phyloP scores from a whole-genome alignment of 768 basidiomycete species.

The Suillus decipiens region DNA sequence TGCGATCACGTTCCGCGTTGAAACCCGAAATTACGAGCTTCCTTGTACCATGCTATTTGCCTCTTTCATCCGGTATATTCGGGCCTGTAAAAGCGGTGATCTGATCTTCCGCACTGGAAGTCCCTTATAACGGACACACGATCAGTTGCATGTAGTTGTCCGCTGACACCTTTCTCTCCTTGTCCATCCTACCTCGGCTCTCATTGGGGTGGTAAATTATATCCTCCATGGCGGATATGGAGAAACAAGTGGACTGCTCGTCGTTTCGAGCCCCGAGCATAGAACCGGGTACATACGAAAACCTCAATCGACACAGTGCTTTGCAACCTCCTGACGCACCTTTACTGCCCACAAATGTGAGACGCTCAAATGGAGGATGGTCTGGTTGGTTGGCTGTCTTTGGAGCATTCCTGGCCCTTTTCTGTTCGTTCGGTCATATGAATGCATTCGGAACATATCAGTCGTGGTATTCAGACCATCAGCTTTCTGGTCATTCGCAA shows the following conservation, averaged over 20 bases:
- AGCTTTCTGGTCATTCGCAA: constrained; percentile 49
- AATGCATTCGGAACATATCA: constrained; percentile 75
- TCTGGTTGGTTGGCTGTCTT: constrained; percentile 51
- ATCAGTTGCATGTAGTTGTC: constrained; percentile 14
- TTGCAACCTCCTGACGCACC: constrained; percentile 22
- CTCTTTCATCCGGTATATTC: constrained; percentile 27
- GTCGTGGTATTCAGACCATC: constrained; percentile 63
- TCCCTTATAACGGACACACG: constrained; percentile 25
- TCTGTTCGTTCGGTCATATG: constrained; percentile 73
- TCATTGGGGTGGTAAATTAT: constrained; percentile 12
- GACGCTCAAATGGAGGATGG: constrained; percentile 30
- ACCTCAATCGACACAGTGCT: constrained; percentile 26
- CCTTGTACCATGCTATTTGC: constrained; percentile 6
- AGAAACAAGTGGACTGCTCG: constrained; percentile 26
- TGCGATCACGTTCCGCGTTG: background rate
- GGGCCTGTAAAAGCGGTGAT: constrained; percentile 25
- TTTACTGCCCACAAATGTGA: constrained; percentile 16
- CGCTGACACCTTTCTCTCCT: constrained; percentile 17
- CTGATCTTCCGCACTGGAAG: constrained; percentile 19
- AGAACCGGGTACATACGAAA: constrained; percentile 20
- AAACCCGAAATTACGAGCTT: constrained; percentile 5
- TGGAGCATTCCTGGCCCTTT: constrained; percentile 66
- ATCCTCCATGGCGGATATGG: constrained; percentile 29
- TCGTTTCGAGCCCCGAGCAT: constrained; percentile 23
- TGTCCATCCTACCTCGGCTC: constrained; percentile 14